Conservation (phyloP, 345 rosid species). For the Populus deltoides region DNA sequence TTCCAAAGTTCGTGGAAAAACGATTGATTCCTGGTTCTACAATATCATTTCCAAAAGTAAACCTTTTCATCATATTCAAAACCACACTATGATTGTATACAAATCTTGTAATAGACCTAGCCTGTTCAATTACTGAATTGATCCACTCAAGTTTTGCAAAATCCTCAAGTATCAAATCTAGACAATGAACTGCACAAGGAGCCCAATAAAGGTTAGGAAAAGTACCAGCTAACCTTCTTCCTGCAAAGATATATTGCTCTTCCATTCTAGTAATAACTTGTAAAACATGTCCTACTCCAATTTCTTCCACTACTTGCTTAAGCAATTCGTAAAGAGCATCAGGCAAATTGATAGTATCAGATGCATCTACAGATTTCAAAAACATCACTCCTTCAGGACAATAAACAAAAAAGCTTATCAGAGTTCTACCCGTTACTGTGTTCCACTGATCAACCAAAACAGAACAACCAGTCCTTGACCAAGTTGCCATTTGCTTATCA, state of each 20-base stretch:
- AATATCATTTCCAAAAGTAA: slow-evolving; percentile 68
- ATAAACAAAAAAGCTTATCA: slow-evolving; percentile 24
- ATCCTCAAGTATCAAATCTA: slow-evolving; percentile 25
- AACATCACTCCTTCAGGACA: slow-evolving; percentile 22
- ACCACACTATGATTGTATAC: slow-evolving; percentile 38
- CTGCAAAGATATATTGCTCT: slow-evolving; percentile 14
- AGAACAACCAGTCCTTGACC: slow-evolving; percentile 26
- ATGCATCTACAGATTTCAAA: slow-evolving; percentile 28
- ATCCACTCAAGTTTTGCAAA: slow-evolving; percentile 21
- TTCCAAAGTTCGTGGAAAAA: slow-evolving; percentile 61
- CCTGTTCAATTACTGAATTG: slow-evolving; percentile 14
- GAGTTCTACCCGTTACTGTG: slow-evolving; percentile 12
- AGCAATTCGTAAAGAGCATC: slow-evolving; percentile 25
- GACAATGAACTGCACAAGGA: slow-evolving; percentile 30
- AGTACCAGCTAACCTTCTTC: slow-evolving; percentile 15
- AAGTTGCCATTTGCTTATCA: slow-evolving; percentile 3
- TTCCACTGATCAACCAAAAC: slow-evolving; percentile 27
- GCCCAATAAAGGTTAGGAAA: slow-evolving; percentile 24
- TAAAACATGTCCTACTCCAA: slow-evolving; percentile 21
- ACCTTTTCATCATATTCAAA: slow-evolving; percentile 68
- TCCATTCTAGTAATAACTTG: slow-evolving; percentile 27
- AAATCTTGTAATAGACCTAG: slow-evolving; percentile 30
- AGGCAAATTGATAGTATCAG: slow-evolving; percentile 20
- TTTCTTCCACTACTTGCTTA: slow-evolving; percentile 21
- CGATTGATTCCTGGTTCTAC: slow-evolving; percentile 52